A percentile compares a stretch with the other conserved stretches of the same genome.
Conservation (phyloP, 768 basidiomycete genomes). For the Mycena alexandri region DNA sequence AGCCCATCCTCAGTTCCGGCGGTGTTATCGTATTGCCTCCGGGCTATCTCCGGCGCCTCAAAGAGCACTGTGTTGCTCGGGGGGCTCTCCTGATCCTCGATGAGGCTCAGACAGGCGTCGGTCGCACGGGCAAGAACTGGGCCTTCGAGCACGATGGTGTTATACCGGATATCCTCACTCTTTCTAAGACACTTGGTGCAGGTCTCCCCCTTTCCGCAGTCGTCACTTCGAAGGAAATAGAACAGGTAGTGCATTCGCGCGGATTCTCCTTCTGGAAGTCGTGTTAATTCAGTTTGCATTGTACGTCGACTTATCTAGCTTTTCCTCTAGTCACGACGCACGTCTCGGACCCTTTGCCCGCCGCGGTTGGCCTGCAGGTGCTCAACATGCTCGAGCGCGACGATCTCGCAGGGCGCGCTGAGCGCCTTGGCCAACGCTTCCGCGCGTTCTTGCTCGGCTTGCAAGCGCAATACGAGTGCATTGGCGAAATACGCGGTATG, state of each 20-base stretch:
- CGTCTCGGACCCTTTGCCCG: constrained; percentile 39
- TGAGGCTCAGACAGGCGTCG: constrained; percentile 39
- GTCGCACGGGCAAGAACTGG: constrained; percentile 41
- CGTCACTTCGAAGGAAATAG: constrained; percentile 39
- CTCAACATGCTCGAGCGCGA: constrained; percentile 40
- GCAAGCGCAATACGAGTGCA: constrained; percentile 39
- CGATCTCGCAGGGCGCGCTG: constrained; percentile 34
- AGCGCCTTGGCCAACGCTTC: constrained; percentile 36
- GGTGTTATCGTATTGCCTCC: constrained; percentile 40
- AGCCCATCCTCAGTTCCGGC: constrained; percentile 41
- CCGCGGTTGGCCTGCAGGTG: constrained; percentile 38
- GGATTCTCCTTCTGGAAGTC: constrained; percentile 40
- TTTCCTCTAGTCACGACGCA: constrained; percentile 36
- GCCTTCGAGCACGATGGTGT: constrained; percentile 41
- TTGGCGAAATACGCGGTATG: constrained; percentile 40
- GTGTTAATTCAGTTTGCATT: neutral
- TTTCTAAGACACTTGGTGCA: constrained; percentile 42
- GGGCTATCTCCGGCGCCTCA: constrained; percentile 39
- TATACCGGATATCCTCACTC: constrained; percentile 38
- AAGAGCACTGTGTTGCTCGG: constrained; percentile 37
- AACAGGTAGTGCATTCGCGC: constrained; percentile 35
- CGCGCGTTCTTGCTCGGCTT: constrained; percentile 34
- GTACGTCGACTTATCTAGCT: constrained; percentile 8
- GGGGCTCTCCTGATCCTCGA: constrained; percentile 36
- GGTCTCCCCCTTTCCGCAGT: constrained; percentile 40